A percentile compares a stretch with the other conserved stretches of the same genome.
Evolutionary conservation across 2,329 filamentous ascomycete genomes (phyloP).

Genomic region (Fusarium chaquense): DNA sequence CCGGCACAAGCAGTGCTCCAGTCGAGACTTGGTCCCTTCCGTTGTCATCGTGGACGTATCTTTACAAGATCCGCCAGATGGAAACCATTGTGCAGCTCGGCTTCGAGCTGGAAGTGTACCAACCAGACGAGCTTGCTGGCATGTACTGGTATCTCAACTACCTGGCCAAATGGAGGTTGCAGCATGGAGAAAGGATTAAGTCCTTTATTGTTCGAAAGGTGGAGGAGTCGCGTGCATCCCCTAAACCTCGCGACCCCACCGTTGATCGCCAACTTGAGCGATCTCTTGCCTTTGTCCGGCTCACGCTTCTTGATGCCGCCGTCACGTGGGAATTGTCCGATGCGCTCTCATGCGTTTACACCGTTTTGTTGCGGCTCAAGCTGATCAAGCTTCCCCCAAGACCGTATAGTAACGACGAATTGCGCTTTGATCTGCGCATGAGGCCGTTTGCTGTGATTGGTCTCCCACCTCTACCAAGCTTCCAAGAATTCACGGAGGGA

Average conservation of each 20-base stretch:
- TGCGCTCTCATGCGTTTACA: conserved; percentile 72
- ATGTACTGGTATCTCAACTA: conserved; percentile 94
- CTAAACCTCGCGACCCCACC: conserved; percentile 37
- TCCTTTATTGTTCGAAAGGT: conserved; percentile 66
- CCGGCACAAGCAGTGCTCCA: conserved; percentile 51
- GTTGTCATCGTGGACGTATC: conserved; percentile 88
- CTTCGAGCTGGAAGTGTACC: conserved; percentile 93
- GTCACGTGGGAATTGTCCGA: conserved; percentile 70
- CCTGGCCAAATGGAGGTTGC: conserved; percentile 74
- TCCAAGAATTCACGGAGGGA: conserved; percentile 68
- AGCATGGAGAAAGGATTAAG: conserved; percentile 80
- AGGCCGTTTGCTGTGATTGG: conserved; percentile 80
- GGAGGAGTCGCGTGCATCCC: conserved; percentile 46
- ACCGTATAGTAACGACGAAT: conserved; percentile 74
- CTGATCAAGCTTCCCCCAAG: conserved; percentile 64
- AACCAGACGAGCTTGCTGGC: conserved; percentile 82
- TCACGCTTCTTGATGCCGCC: conserved; percentile 73
- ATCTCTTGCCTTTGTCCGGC: conserved; percentile 67
- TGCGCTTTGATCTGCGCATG: conserved; percentile 88
- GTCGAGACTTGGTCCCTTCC: conserved; percentile 74
- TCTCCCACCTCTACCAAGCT: conserved; percentile 74
- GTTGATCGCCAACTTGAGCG: conserved; percentile 60
- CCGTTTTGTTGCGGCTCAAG: conserved; percentile 69
- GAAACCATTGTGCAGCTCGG: conserved; percentile 90
- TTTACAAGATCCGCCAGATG: conserved; percentile 90